Base-by-base conservation (phyloP, 179 eudicot species). In the Spinacia oleracea region DNA sequence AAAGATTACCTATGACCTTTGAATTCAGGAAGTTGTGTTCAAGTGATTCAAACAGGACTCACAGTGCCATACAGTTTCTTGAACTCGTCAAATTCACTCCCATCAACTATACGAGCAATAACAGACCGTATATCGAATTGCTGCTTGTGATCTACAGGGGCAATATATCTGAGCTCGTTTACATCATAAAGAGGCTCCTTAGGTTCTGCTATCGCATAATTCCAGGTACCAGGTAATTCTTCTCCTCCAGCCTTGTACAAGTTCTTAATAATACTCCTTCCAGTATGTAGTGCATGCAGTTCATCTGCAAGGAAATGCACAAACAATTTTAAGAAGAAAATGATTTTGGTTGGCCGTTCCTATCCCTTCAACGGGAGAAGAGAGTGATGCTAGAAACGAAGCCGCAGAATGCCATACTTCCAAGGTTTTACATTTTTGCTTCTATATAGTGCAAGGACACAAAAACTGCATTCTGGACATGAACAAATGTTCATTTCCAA, bases 61-160 rank as follows among this genome's bases (percentile, higher is more conserved):
- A 96, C 99, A 91, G 92, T 91, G 89, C 98, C 99, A 90, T 94
- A 96, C 89, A 96, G 59, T 90, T 93, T 91, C 94, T 96, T 96
- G 96, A 93, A 96, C 85, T 96, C 99, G 68, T 96, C 99, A 85
- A 96, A 96, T 87, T 89, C 99, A 85, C 99, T 96, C 77, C 97
- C 98, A 75, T 96, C 99, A 75, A 96, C 98, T 23, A 91, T 84
- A 70, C 96, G 99, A 76, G 98, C 92, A 82, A 96, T 96, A 71
- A 94, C 85, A 78, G 98, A 90, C 67, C 99, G 91, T 71, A 94
- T 80, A 83, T 96, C 99, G 83, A 93, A 90, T 62, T 92, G 88
- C 88, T 92, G 99, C 85, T 89, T 96, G 88, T 90, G 93, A 83
- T 96, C 98, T 56, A 89, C 85, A 73, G 98, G 98, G 69, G 99